Conservation (phyloP, 352 stramenopile species). For the Globisporangium camurandrum region DNA sequence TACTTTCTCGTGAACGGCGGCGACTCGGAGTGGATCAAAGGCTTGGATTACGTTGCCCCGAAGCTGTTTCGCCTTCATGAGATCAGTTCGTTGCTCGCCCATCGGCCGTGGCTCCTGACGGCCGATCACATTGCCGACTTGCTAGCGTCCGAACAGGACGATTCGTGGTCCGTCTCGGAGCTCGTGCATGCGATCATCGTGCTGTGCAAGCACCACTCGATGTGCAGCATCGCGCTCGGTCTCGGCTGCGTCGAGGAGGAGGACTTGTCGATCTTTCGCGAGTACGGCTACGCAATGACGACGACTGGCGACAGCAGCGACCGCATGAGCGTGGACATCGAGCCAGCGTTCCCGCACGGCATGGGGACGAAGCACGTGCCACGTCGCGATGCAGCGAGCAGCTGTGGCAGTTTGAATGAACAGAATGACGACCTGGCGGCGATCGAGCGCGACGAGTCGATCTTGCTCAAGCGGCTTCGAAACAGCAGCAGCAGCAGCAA, state of each 20-base stretch:
- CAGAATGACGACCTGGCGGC: conserved; percentile 59
- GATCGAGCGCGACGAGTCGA: conserved; percentile 68
- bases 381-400: conserved; percentile 21
- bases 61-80: conserved; percentile 83
- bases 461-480: conserved; percentile 64
- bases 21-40: conserved; percentile 74
- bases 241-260: conserved; percentile 72
- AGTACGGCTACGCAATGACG: conserved; percentile 40
- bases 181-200: conserved; percentile 84
- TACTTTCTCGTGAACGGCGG: conserved; percentile 81
- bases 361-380: conserved; percentile 13
- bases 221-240: conserved; percentile 70
- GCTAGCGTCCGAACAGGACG: conserved; percentile 55
- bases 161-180: conserved; percentile 84
- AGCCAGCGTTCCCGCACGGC: conserved; percentile 17
- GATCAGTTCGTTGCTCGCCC: conserved; percentile 73
- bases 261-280: conserved; percentile 59
- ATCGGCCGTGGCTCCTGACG: conserved; percentile 81
- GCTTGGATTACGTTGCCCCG: conserved; percentile 68
- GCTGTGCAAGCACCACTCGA: conserved; percentile 76
- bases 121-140: conserved; percentile 68
- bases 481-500: no score
- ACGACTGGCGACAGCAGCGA: no score
- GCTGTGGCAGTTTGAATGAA: conserved; percentile 38
- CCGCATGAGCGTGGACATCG: conserved; percentile 1